phyloP scores from a whole-genome alignment of 345 rosid genomes.

The Melaleuca quinquenervia region DNA sequence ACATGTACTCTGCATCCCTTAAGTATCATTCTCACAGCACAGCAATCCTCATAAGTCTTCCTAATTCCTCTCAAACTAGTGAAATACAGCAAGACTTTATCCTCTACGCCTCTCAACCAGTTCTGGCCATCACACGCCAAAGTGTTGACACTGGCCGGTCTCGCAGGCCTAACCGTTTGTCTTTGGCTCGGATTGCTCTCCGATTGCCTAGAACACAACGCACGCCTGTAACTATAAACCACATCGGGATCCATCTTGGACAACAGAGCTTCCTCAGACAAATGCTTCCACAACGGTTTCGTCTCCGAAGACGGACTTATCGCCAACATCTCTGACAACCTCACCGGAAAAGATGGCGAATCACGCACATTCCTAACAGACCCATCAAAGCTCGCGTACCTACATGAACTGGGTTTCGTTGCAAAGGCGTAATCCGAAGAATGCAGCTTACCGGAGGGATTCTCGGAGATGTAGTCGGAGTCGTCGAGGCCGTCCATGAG shows the following conservation, averaged over 20 bases:
- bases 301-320: neutral
- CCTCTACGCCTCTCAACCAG: neutral
- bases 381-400: slow-evolving; percentile 8
- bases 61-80: slow-evolving; percentile 31
- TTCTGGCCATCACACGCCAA: neutral
- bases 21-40: slow-evolving; percentile 26
- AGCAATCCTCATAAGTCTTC: slow-evolving; percentile 31
- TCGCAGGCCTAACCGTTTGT: neutral
- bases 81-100: slow-evolving; percentile 6
- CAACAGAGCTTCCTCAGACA: slow-evolving; percentile 12
- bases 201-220: slow-evolving; percentile 5
- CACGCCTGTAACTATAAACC: slow-evolving; percentile 11
- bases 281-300: slow-evolving; percentile 16
- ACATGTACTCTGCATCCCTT: slow-evolving; percentile 24
- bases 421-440: neutral
- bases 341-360: neutral
- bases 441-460: neutral
- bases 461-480: neutral
- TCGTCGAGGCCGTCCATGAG: slow-evolving; percentile 20
- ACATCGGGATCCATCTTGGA: slow-evolving; percentile 13
- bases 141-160: neutral
- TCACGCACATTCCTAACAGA: neutral
- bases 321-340: neutral
- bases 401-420: slow-evolving; percentile 5
- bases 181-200: neutral